These are phyloP conservation scores for Diutina sp. DNA, from an alignment of 1,139 yeast species.

Conservation along the genomic window DNA sequence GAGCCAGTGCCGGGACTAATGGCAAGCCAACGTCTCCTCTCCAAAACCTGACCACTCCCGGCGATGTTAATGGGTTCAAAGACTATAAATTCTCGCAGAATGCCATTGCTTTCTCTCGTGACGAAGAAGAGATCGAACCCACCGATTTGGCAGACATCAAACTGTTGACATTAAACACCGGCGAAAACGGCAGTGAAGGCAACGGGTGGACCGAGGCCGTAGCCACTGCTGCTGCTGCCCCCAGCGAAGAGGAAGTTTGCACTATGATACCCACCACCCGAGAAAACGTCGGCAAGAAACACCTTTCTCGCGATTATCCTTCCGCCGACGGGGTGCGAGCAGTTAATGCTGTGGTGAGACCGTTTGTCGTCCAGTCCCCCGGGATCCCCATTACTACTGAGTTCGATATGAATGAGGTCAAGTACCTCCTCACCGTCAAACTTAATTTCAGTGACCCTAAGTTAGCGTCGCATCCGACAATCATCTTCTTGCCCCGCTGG, in stretches of 20 bases:
- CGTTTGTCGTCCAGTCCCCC: conserved; percentile 47
- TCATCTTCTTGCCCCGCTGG: conserved; percentile 56
- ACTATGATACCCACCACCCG: background rate
- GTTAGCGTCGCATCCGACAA: conserved; percentile 29
- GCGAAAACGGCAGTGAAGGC: background rate
- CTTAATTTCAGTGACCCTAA: conserved; percentile 8
- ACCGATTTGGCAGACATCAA: background rate
- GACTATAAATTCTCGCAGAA: background rate
- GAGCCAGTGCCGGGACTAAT: background rate
- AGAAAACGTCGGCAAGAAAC: background rate
- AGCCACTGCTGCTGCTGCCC: background rate
- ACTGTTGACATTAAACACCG: background rate
- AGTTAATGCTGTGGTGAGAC: conserved; percentile 56
- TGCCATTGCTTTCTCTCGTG: background rate
- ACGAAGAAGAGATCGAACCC: background rate
- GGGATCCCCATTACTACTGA: conserved; percentile 41
- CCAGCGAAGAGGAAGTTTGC: background rate
- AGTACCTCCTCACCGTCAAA: conserved; percentile 34
- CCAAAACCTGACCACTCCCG: background rate
- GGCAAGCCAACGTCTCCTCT: background rate
- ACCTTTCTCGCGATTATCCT: conserved; percentile 12
- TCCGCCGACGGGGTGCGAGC: conserved; percentile 59
- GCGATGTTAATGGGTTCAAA: background rate
- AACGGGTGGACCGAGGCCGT: background rate
- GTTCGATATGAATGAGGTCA: conserved; percentile 38